Conservation (phyloP, 176 grass and related monocot genomes). For the Tillandsia fasciculata region DNA sequence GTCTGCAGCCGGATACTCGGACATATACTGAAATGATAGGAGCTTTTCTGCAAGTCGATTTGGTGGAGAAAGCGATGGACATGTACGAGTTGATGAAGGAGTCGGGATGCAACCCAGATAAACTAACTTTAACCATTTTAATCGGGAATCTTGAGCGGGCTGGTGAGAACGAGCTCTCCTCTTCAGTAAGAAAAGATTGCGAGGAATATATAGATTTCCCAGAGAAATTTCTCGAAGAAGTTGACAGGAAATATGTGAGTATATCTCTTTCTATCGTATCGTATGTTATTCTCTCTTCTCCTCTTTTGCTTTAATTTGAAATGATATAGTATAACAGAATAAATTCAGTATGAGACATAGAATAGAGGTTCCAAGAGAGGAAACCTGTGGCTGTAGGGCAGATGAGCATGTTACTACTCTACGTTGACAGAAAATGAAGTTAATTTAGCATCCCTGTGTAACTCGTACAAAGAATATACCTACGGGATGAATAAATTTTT, state of each 20-base stretch:
- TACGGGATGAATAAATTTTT: too few relatives aligned
- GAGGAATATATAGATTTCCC: constrained; percentile 15
- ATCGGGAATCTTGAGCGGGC: constrained; percentile 23
- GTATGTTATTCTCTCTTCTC: background rate
- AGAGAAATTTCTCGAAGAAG: constrained; percentile 25
- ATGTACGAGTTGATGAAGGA: constrained; percentile 24
- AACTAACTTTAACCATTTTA: constrained; percentile 27
- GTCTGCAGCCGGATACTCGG: constrained; percentile 19
- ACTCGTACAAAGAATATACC: too few relatives aligned
- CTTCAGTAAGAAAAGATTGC: constrained; percentile 19
- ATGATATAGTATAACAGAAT: background rate
- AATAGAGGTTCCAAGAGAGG: background rate
- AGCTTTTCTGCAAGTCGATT: constrained; percentile 19
- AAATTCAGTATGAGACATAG: background rate
- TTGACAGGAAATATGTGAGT: constrained; percentile 25
- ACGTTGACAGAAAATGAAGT: background rate
- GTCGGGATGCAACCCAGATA: constrained; percentile 11
- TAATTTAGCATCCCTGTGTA: too few relatives aligned
- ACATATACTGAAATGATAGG: constrained; percentile 28
- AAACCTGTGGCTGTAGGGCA: background rate
- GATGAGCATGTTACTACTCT: background rate
- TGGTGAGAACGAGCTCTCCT: constrained; percentile 11
- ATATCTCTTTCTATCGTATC: background rate
- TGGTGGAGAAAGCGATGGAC: constrained; percentile 26
- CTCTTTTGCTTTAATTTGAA: background rate